Evolutionary conservation across 2,329 filamentous ascomycete species (phyloP).

Genomic region (Botryotinia calthae): DNA sequence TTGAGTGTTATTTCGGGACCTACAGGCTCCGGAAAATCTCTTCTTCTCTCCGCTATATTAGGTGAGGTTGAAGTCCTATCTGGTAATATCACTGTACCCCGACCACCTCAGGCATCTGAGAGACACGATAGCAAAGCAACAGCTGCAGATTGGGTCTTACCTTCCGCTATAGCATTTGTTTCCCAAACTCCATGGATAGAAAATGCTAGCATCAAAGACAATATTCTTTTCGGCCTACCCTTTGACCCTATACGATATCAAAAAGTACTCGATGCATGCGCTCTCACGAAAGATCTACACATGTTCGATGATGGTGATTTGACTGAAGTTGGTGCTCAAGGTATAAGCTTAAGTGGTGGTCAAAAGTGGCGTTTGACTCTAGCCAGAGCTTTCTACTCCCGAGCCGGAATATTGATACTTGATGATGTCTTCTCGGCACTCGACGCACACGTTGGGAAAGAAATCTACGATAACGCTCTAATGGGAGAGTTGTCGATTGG

Average conservation of each 20-base stretch:
- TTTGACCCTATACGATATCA: conserved; percentile 63
- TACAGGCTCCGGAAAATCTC: conserved; percentile 74
- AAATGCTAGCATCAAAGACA: conserved; percentile 72
- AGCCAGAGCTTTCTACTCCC: conserved; percentile 73
- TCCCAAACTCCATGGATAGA: conserved; percentile 82
- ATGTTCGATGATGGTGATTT: conserved; percentile 72
- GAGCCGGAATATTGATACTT: conserved; percentile 69
- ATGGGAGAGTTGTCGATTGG: conserved; percentile 65
- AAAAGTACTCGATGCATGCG: conserved; percentile 67
- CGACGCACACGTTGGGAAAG: conserved; percentile 74
- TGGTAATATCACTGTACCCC: conserved; percentile 57
- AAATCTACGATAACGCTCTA: conserved; percentile 73
- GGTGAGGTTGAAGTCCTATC: conserved; percentile 68
- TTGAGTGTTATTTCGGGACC: conserved; percentile 73
- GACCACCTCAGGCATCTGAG: conserved; percentile 48
- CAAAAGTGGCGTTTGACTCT: conserved; percentile 80
- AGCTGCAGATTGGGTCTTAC: conserved; percentile 61
- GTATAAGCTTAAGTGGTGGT: conserved; percentile 77
- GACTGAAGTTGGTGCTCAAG: conserved; percentile 79
- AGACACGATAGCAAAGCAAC: conserved; percentile 61
- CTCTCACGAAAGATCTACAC: conserved; percentile 69
- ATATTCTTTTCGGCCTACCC: conserved; percentile 73
- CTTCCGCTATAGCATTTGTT: conserved; percentile 67
- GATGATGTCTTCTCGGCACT: conserved; percentile 80
- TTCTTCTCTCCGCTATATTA: conserved; percentile 69